phyloP scores from a whole-genome alignment of 2,329 filamentous ascomycete species.

The Stachybotrys echinatus region DNA sequence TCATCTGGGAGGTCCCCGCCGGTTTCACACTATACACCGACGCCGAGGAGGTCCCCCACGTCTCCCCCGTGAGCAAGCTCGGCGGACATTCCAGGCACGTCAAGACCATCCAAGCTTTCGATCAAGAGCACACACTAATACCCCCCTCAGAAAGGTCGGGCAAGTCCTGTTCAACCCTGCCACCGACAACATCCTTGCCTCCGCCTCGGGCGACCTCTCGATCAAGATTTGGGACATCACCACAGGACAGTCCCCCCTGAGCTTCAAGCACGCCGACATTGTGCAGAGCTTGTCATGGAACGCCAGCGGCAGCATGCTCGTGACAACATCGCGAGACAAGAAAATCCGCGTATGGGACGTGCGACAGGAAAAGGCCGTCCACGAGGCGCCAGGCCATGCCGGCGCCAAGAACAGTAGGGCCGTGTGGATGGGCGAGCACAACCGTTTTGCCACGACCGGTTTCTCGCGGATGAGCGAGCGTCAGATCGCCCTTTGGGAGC shows the following conservation, averaged over 20 bases:
- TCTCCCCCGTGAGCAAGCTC: slow-evolving; percentile 76
- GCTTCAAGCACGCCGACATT: slow-evolving; percentile 82
- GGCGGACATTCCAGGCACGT: slow-evolving; percentile 78
- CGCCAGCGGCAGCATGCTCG: slow-evolving; percentile 77
- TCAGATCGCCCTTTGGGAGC: slow-evolving; percentile 93
- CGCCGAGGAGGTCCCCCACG: slow-evolving; percentile 75
- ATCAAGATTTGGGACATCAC: slow-evolving; percentile 95
- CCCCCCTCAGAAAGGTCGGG: slow-evolving; percentile 73
- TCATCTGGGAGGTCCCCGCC: slow-evolving; percentile 91
- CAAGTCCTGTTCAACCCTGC: slow-evolving; percentile 97
- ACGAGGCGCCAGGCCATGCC: slow-evolving; percentile 79
- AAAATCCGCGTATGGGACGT: slow-evolving; percentile 97
- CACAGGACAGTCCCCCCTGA: slow-evolving; percentile 67
- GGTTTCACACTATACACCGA: slow-evolving; percentile 82
- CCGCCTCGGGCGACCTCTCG: slow-evolving; percentile 88
- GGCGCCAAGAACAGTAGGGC: slow-evolving; percentile 97
- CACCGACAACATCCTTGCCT: slow-evolving; percentile 91
- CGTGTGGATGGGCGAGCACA: slow-evolving; percentile 96
- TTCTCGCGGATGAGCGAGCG: slow-evolving; percentile 99
- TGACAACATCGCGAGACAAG: slow-evolving; percentile 95
- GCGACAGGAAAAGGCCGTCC: slow-evolving; percentile 80
- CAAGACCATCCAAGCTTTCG: slow-evolving; percentile 1
- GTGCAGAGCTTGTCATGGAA: slow-evolving; percentile 97
- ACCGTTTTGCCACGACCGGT: slow-evolving; percentile 90
- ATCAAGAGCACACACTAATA: slow-evolving; percentile 6